phyloP scores from a whole-genome alignment of 108 stramenopile species.

The Cylindrotheca closterium region DNA sequence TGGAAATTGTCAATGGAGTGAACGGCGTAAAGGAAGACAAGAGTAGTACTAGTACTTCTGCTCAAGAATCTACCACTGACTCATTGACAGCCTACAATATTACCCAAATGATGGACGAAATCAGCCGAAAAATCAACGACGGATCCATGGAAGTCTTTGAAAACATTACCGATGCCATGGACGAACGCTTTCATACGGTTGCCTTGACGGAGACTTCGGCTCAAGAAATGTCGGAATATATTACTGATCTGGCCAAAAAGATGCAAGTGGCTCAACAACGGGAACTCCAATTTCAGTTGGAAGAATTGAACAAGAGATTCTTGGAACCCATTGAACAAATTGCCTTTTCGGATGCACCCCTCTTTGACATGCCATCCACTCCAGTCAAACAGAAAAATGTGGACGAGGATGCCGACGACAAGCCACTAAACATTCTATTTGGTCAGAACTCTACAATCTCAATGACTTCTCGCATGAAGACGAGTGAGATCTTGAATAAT shows the following conservation, averaged over 20 bases:
- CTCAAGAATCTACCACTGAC: too few species aligned
- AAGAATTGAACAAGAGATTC: constrained; percentile 49
- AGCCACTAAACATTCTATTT: constrained; percentile 28
- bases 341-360: constrained; percentile 62
- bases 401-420: not conserved
- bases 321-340: constrained; percentile 54
- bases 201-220: constrained; percentile 35
- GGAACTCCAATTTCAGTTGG: constrained; percentile 52
- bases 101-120: constrained; percentile 41
- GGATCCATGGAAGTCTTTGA: constrained; percentile 49
- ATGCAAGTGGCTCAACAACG: constrained; percentile 50
- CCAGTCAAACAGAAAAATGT: not conserved
- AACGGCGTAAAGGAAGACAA: constrained; percentile 1
- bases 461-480: constrained; percentile 41
- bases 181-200: constrained; percentile 18
- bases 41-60: not conserved
- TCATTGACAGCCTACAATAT: too few species aligned
- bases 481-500: constrained; percentile 69
- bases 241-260: constrained; percentile 32
- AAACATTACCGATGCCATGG: constrained; percentile 45
- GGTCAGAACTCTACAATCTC: constrained; percentile 56
- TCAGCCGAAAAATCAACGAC: constrained; percentile 38
- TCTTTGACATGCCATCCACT: constrained; percentile 29
- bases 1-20: not conserved
- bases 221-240: constrained; percentile 34